Evolutionary conservation across 2,329 filamentous ascomycete species (phyloP).

Genomic region (Phialemoniopsis sp.): DNA sequence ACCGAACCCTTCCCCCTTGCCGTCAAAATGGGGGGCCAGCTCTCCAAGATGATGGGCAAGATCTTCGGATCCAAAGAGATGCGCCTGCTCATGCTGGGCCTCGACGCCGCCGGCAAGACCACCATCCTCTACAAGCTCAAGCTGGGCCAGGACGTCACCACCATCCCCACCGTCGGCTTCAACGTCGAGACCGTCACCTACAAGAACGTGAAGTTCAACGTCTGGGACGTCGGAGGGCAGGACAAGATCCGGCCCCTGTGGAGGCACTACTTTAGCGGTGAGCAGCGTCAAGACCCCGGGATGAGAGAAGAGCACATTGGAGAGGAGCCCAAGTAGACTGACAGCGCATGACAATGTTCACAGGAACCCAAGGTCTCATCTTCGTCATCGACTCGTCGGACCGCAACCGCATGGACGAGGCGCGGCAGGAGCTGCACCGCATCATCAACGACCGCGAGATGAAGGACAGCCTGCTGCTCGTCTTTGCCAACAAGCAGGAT

Average conservation of each 20-base stretch:
- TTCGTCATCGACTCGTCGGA: constrained; percentile 98
- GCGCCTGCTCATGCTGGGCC: constrained; percentile 95
- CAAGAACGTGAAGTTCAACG: constrained; percentile 99
- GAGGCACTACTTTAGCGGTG: constrained; percentile 93
- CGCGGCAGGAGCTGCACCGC: constrained; percentile 86
- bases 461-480: constrained; percentile 88
- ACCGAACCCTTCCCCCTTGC: no score
- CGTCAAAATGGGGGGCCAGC: constrained; percentile 78
- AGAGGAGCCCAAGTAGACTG: no score
- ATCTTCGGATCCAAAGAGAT: constrained; percentile 99
- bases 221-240: constrained; percentile 98
- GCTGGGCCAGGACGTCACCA: constrained; percentile 96
- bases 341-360: no score
- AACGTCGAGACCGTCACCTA: constrained; percentile 99
- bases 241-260: constrained; percentile 97
- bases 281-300: no score
- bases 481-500: constrained; percentile 99
- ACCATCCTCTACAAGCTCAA: constrained; percentile 99
- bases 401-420: constrained; percentile 86
- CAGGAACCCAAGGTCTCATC: constrained; percentile 94
- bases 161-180: constrained; percentile 97
- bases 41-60: constrained; percentile 97
- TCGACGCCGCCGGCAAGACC: constrained; percentile 98
- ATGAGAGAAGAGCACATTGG: neutral
- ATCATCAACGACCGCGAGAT: constrained; percentile 98